Conservation (phyloP, 2,329 filamentous ascomycete species). For the Falciphora oryzae region DNA sequence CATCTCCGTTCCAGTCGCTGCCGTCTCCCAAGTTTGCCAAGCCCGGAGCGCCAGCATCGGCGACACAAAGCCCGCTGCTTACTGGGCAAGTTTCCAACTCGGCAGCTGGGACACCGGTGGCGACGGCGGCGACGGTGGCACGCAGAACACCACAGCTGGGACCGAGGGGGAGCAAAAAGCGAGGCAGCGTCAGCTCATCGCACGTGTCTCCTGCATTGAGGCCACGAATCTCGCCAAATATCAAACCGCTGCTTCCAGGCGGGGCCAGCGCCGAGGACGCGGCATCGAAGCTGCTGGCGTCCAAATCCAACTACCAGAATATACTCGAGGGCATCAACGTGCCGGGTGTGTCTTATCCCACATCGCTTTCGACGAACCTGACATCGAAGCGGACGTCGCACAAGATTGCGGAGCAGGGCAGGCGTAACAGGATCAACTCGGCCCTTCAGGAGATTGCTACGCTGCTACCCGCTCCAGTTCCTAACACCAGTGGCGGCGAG, state of each 20-base stretch:
- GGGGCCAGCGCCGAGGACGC: constrained; percentile 51
- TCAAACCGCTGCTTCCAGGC: constrained; percentile 78
- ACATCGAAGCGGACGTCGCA: constrained; percentile 96
- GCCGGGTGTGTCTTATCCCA: constrained; percentile 85
- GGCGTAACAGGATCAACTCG: constrained; percentile 90
- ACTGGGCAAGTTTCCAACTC: constrained; percentile 36
- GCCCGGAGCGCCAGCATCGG: constrained; percentile 39
- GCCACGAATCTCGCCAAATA: constrained; percentile 87
- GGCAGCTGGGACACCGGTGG: constrained; percentile 4
- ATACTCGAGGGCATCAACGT: constrained; percentile 90
- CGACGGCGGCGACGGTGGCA: constrained; percentile 25
- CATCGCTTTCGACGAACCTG: constrained; percentile 84
- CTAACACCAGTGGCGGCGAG: constrained; percentile 19
- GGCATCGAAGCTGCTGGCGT: constrained; percentile 71
- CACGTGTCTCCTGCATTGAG: constrained; percentile 82
- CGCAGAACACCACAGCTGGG: constrained; percentile 51
- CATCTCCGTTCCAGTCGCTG: constrained; percentile 42
- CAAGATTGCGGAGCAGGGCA: constrained; percentile 95
- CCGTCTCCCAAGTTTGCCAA: constrained; percentile 40
- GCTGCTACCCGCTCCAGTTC: constrained; percentile 56
- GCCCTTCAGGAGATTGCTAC: constrained; percentile 87
- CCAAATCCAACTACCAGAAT: constrained; percentile 97
- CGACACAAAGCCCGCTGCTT: constrained; percentile 61
- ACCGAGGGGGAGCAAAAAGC: constrained; percentile 59
- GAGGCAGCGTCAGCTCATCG: constrained; percentile 62